Evolutionary conservation across 2,329 filamentous ascomycete species (phyloP), one percentile per base, ranked within the genome.

Genomic region (Diaporthe citrichinensis): DNA sequence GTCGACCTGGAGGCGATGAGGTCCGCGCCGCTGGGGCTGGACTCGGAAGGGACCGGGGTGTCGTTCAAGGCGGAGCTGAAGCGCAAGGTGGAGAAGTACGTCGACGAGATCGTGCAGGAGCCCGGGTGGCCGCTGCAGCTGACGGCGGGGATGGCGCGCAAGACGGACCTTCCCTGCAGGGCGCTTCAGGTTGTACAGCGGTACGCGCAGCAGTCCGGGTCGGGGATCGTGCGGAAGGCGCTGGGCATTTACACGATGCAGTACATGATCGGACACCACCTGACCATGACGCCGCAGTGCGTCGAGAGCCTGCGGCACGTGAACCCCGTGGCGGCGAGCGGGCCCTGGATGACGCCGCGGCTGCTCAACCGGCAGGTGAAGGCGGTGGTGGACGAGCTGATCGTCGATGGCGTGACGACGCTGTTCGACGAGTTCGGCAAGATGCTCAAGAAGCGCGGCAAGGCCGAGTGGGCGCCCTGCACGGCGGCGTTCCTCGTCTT

Each of bases 351-450:
- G 71, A 91, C 90, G 44, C 83, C 89, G 46, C 86, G 89, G 15
- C 84, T 91, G 67, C 86, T 91, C 55, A 89, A 88, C 78, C 86
- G 89, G 44, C 90, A 91, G 81, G 80, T 91, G 80, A 91, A 91
- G 81, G 84, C 87, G 7, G 83, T 90, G n/a, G 80, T 90, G 20
- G 89, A 91, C 82, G 89, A 90, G 79, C 82, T 89, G 78, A 85
- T 91, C 80, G 83, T 86, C 77, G 85, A 85, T 51, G 89, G 90
- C 78, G 88, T 89, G 83, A 83, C 87, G 76, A 77, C 82, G 61
- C 84, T 91, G 25, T 91, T 91, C 78, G 86, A 89, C 53, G 82
- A 84, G 76, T 90, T 91, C 80, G 84, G 86, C 77, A 86, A 87
- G 77, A 86, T 86, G 39, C 86, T 91, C 57, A 91, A 90, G 81